phyloP scores from a whole-genome alignment of 2,329 filamentous ascomycete species.

The Fusarium papillatum region DNA sequence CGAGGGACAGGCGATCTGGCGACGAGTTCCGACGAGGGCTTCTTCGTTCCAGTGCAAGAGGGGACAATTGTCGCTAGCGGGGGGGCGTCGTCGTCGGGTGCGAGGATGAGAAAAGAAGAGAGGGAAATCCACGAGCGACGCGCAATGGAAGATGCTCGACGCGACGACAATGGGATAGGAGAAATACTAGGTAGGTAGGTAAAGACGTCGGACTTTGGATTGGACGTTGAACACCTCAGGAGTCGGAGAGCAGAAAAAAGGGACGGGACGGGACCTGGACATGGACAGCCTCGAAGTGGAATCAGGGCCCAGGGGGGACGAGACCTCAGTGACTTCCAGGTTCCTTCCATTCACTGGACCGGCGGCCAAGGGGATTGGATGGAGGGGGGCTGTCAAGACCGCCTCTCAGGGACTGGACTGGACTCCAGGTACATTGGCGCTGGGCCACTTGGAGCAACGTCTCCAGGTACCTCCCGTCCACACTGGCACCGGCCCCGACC shows the following conservation, averaged over 20 bases:
- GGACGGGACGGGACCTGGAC: constrained; percentile 18
- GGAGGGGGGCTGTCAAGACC: constrained; percentile 40
- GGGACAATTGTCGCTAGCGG: constrained; percentile 28
- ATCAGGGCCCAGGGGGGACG: constrained; percentile 26
- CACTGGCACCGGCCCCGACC: constrained; percentile 29
- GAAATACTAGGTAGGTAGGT: constrained; percentile 15
- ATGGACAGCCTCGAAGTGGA: constrained; percentile 30
- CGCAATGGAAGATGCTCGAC: constrained; percentile 16
- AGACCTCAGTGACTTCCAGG: constrained; percentile 25
- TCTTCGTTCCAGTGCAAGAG: constrained; percentile 42
- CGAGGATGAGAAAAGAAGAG: constrained; percentile 19
- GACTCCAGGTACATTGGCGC: constrained; percentile 35
- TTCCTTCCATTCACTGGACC: constrained; percentile 32
- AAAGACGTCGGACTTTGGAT: constrained; percentile 17
- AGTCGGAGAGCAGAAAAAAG: constrained; percentile 32
- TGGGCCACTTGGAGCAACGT: constrained; percentile 26
- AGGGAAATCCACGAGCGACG: constrained; percentile 15
- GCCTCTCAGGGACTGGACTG: constrained; percentile 16
- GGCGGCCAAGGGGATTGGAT: constrained; percentile 17
- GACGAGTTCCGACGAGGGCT: constrained; percentile 34
- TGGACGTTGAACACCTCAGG: constrained; percentile 31
- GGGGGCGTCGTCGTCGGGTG: constrained; percentile 25
- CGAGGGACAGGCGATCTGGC: constrained; percentile 36
- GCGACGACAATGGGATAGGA: constrained; percentile 13
- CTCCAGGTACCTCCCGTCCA: constrained; percentile 36